Conservation (phyloP, 208 protist species). For the Wallacemonas collosoma region DNA sequence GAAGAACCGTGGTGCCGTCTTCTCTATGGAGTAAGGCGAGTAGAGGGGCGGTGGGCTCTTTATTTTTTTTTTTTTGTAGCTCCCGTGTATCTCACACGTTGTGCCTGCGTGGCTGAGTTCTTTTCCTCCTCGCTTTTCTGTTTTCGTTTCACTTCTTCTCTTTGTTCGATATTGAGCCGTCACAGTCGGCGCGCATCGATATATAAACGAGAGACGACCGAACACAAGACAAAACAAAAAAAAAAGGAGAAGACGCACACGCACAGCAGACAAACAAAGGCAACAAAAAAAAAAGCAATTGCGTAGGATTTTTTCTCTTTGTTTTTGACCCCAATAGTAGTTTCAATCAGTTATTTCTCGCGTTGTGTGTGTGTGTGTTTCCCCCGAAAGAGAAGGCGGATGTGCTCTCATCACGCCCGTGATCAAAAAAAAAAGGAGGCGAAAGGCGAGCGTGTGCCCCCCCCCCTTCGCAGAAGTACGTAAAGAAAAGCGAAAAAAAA, state of each 20-base stretch:
- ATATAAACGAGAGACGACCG: too few species aligned
- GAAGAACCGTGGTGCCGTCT: slow-evolving; percentile 87
- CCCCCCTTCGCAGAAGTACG: too few species aligned
- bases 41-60: not conserved
- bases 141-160: slow-evolving; percentile 1
- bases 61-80: not conserved
- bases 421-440: too few species aligned
- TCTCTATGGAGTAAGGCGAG: slow-evolving; percentile 68
- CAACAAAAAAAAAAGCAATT: slow-evolving; percentile 13
- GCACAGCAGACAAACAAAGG: not conserved
- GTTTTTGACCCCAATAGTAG: slow-evolving; percentile 4
- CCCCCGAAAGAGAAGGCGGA: too few species aligned
- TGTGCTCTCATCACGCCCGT: too few species aligned
- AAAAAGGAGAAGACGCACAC: slow-evolving; percentile 1
- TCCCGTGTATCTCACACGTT: not conserved
- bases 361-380: too few species aligned
- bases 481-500: too few species aligned
- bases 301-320: slow-evolving; percentile 7
- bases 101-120: not conserved
- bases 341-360: not conserved
- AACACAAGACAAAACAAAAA: not conserved
- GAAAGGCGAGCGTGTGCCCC: too few species aligned
- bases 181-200: too few species aligned
- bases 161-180: not conserved
- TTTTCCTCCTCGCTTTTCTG: not conserved